Evolutionary conservation across 2,329 filamentous ascomycete species (phyloP).

Genomic region (Zarea fungicola): DNA sequence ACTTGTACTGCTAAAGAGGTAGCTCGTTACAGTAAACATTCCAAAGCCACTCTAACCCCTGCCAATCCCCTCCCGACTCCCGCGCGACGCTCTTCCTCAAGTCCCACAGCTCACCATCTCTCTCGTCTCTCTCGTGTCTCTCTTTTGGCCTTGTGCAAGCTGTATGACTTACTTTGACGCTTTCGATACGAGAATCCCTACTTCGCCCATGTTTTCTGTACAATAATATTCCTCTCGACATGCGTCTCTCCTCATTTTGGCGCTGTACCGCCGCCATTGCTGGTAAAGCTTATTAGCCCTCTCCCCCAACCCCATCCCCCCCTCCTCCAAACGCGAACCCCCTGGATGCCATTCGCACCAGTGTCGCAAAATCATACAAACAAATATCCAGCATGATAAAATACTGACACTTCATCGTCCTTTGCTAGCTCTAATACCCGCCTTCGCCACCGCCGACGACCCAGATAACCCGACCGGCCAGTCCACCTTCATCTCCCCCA

Average conservation of each 20-base stretch:
- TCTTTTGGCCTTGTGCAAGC: neutral
- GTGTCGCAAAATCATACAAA: neutral
- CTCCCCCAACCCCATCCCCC: neutral
- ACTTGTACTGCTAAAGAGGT: too few species aligned
- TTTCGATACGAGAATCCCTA: neutral
- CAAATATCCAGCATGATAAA: neutral
- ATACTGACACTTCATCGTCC: neutral
- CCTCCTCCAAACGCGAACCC: neutral
- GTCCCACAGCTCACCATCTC: too few species aligned
- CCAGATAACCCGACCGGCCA: conserved; percentile 27
- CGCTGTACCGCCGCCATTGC: conserved; percentile 9
- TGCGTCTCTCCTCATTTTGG: conserved; percentile 10
- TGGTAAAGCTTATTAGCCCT: conserved; percentile 1
- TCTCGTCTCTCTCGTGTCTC: neutral
- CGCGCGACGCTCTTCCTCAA: too few species aligned
- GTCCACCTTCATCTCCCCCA: conserved; percentile 40
- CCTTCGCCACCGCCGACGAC: conserved; percentile 22
- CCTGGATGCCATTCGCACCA: neutral
- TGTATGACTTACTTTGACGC: neutral
- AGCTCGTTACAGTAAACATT: too few species aligned
- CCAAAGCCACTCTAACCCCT: too few species aligned
- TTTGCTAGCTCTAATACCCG: conserved; percentile 15
- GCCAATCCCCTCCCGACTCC: too few species aligned
- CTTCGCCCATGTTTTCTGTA: conserved; percentile 4
- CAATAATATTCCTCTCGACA: neutral